Base-by-base conservation (phyloP, 2,329 filamentous ascomycete genomes). In the Arthrobotrys sinensis region DNA sequence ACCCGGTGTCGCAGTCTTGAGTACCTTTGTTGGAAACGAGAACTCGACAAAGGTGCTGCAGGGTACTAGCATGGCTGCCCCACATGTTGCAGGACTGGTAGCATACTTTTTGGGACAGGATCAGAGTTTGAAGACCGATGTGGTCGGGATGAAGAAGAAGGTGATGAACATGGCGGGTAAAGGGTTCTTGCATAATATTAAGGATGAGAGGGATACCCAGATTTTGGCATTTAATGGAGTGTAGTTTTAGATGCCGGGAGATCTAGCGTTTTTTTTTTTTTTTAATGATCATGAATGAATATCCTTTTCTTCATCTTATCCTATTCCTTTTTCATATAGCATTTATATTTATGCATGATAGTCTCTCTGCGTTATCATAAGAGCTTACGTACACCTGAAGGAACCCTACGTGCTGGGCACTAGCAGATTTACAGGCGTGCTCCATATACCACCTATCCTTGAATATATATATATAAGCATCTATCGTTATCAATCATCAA, bases 71-170 rank as follows among this genome's bases (percentile, higher is more conserved):
- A 86, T 86, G 88, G 86, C 87, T 28, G 87, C 88, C 11, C 91
- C 91, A 0, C 90, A 92, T 82, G 87, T 92, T 67, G 88, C 89
- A 57, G 91, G 91, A 57, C 85, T 93, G 2, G 90, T 89, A 12
- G 90, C 90, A 32, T 93, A 92, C 84, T 85, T 93, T 14, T 24
- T 73, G 14, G 43, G 64, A 1, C 10, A 63, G 16, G 52, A 46
- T 3, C 45, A 43, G 34, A 65, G 71, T n/a, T 45, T 78, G 52
- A 68, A 50, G 62, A 50, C 50, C 19, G 62, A 78, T 50, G 52
- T 72, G 7, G n/a, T 50, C 45, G 75, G 36, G 19, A 78, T 78
- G 75, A 78, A 78, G 55, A 62, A 55, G 43, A 48, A 72, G 62
- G 16, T 78, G 8, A 78, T 71, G 67, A 63, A 68, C 67, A 64